Base-by-base conservation (phyloP, 2,329 filamentous ascomycete species). In the Talaromyces sp. region DNA sequence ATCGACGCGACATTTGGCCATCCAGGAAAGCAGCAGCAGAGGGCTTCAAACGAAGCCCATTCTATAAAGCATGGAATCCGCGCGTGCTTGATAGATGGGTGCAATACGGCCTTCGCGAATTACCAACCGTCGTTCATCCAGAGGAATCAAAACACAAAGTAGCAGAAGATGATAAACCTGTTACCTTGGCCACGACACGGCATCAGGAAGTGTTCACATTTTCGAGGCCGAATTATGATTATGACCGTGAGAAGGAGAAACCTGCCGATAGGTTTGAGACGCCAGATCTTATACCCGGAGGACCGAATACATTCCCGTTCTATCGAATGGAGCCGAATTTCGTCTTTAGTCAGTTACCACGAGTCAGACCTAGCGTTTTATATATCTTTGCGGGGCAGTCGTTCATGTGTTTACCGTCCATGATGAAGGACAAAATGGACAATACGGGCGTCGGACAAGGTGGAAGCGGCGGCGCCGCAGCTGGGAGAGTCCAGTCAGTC, bases 21-120 rank as follows among this genome's bases (percentile, higher is more conserved):
- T 92, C 90, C 0, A 86, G 90, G 10, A 79, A 82, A 58, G 89
- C 83, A 2, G 94, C 94, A 22, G 84, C 83, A 62, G 84, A 84
- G 13, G 79, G 86, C 11, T 93, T 97, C 78, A 78, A 80, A 61
- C 85, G 85, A 63, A 90, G 84, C 72, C 85, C 86, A 50, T 96
- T 96, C 80, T 97, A 96, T 78, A 83, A 87, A 68, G 71, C 84
- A 11, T 98, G 94, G 94, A 92, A 98, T 72, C 82, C 85, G 1
- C 85, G 93, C 54, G 93, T 93, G 0, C 82, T 97, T 0, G 87
- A 93, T 11, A 82, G 84, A 37, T 94, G 90, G 89, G 78, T 93
- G 52, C 70, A 85, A 65, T 83, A 91, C 73, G 93, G 93, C 13
- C 80, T 97, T n/a, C 85, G 90, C n/a, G 84, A 89, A 17, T 81